phyloP scores from a whole-genome alignment of 2,329 filamentous ascomycete genomes.

The Cryphonectria parasitica region DNA sequence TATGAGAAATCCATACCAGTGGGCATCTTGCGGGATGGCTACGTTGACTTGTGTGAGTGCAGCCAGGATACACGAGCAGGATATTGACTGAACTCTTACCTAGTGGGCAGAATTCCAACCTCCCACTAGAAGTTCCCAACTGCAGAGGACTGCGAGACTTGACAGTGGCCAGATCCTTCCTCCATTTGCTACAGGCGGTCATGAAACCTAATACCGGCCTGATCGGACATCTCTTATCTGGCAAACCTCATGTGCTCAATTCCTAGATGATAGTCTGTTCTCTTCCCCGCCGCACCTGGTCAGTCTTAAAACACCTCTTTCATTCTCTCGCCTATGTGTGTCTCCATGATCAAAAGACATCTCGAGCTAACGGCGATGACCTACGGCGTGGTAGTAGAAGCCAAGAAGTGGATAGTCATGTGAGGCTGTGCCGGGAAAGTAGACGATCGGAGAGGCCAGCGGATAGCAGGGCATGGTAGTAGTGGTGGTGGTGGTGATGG shows the following conservation, averaged over 20 bases:
- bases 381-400: slow-evolving; percentile 19
- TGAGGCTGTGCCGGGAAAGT: neutral
- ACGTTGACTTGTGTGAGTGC: no score
- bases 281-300: neutral
- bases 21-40: no score
- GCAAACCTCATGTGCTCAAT: neutral
- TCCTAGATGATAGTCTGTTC: slow-evolving; percentile 5
- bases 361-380: neutral
- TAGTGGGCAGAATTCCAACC: neutral
- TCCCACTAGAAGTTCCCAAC: neutral
- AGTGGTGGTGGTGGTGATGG: neutral
- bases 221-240: neutral
- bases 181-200: neutral
- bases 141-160: neutral
- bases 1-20: no score
- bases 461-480: neutral
- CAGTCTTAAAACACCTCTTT: neutral
- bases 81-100: neutral
- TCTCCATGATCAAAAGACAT: neutral
- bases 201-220: no score
- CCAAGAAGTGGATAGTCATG: neutral
- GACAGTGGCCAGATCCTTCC: neutral
- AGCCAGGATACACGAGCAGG: no score
- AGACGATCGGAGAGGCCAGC: neutral
- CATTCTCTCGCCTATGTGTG: neutral